A percentile compares a stretch with the other conserved stretches of the same genome.
phyloP scores from a whole-genome alignment of 192 early-diverging fungal genomes.

The Allomyces macrogynus region DNA sequence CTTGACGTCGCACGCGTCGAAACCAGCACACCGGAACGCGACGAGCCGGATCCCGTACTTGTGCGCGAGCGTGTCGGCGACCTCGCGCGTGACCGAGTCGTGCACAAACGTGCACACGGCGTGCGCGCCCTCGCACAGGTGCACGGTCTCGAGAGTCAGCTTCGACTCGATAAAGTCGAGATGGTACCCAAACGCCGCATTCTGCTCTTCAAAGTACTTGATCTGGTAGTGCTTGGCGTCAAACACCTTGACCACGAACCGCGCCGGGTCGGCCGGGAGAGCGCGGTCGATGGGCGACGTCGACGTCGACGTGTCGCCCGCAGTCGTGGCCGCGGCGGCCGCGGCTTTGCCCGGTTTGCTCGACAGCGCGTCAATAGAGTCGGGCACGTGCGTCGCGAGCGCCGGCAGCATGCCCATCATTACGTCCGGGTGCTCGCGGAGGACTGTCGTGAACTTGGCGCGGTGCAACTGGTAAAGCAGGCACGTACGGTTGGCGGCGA shows the following conservation, averaged over 20 bases:
- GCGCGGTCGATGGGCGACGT: too few species aligned
- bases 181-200: background rate
- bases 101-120: slow-evolving; percentile 1
- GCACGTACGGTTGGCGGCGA: too few species aligned
- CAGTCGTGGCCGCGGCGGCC: too few species aligned
- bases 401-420: too few species aligned
- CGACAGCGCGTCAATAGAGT: too few species aligned
- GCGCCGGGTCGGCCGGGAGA: too few species aligned
- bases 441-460: too few species aligned
- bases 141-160: background rate
- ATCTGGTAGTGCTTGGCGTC: slow-evolving; percentile 2
- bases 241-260: background rate
- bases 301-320: too few species aligned
- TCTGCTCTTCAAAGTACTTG: background rate
- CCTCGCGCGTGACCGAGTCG: background rate
- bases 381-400: too few species aligned
- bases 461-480: too few species aligned
- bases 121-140: background rate
- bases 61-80: background rate
- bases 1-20: slow-evolving; percentile 23
- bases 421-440: too few species aligned
- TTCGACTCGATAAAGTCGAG: slow-evolving; percentile 2
- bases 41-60: slow-evolving; percentile 15
- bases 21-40: slow-evolving; percentile 24
- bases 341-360: too few species aligned